phyloP scores from a whole-genome alignment of 2,329 filamentous ascomycete genomes.

The Pezicula radicicola region DNA sequence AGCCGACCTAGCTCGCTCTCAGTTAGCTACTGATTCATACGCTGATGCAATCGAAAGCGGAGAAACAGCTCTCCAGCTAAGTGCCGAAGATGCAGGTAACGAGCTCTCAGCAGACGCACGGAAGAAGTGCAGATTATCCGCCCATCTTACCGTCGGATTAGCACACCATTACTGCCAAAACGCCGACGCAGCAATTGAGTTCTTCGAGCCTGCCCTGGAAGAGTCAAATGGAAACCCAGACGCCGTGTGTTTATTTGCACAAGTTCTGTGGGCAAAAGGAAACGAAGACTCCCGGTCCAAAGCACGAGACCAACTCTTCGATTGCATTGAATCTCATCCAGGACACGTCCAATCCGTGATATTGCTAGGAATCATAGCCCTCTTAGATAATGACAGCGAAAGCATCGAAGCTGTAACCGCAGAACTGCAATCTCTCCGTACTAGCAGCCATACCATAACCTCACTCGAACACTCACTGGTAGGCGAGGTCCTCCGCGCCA shows the following conservation, averaged over 20 bases:
- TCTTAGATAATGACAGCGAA: conserved; percentile 76
- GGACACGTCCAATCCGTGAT: conserved; percentile 77
- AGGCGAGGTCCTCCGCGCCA: conserved; percentile 70
- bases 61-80: conserved; percentile 76
- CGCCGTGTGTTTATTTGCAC: conserved; percentile 80
- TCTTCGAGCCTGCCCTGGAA: conserved; percentile 76
- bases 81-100: conserved; percentile 65
- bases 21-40: conserved; percentile 67
- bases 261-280: conserved; percentile 91
- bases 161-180: conserved; percentile 71
- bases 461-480: conserved; percentile 65
- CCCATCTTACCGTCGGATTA: conserved; percentile 81
- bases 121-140: conserved; percentile 72
- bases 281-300: conserved; percentile 69
- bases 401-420: conserved; percentile 76
- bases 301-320: conserved; percentile 77
- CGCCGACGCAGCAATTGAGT: conserved; percentile 67
- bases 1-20: conserved; percentile 80
- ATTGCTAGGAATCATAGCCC: conserved; percentile 78
- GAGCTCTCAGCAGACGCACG: conserved; percentile 64
- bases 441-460: conserved; percentile 55
- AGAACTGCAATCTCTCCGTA: conserved; percentile 72
- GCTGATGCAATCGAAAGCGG: conserved; percentile 73
- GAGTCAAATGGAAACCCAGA: conserved; percentile 78
- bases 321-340: conserved; percentile 69